phyloP scores from a whole-genome alignment of 495 filamentous ascomycete species.

The Aspergillus egyptiacus region DNA sequence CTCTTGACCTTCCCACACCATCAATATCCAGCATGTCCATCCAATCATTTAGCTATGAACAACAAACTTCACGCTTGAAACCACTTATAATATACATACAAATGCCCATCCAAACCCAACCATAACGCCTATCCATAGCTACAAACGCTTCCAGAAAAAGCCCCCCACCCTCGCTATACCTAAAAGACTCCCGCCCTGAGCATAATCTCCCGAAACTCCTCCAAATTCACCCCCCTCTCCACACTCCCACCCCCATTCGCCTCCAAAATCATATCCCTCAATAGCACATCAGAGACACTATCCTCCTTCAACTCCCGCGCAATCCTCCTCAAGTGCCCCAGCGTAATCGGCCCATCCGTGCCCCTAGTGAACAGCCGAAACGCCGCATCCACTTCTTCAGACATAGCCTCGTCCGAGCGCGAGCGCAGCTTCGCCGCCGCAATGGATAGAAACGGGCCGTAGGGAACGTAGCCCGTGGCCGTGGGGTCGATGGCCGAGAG shows the following conservation, averaged over 20 bases:
- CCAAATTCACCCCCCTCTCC: conserved; percentile 62
- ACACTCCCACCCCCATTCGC: conserved; percentile 77
- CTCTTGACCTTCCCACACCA: too few relatives aligned
- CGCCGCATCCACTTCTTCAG: conserved; percentile 69
- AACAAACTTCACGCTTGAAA: too few relatives aligned
- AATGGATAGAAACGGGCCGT: conserved; percentile 72
- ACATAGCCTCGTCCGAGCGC: conserved; percentile 47
- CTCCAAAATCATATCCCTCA: conserved; percentile 90
- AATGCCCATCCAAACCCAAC: too few relatives aligned
- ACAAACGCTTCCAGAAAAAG: too few relatives aligned
- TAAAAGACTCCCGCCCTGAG: conserved; percentile 74
- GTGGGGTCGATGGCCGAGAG: conserved; percentile 75
- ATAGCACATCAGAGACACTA: conserved; percentile 65
- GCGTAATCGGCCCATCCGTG: conserved; percentile 54
- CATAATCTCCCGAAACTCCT: conserved; percentile 85
- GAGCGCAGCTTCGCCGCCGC: conserved; percentile 73
- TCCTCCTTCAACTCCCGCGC: conserved; percentile 75
- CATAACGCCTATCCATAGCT: too few relatives aligned
- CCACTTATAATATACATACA: too few relatives aligned
- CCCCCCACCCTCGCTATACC: too few relatives aligned
- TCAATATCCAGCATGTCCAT: too few relatives aligned
- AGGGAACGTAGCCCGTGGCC: conserved; percentile 67
- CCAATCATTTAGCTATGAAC: too few relatives aligned
- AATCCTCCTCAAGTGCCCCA: conserved; percentile 69
- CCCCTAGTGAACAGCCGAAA: conserved; percentile 69